These are phyloP conservation scores for Orbilia brochopaga DNA, from an alignment of 2,329 filamentous ascomycete species.

Conservation along the genomic window DNA sequence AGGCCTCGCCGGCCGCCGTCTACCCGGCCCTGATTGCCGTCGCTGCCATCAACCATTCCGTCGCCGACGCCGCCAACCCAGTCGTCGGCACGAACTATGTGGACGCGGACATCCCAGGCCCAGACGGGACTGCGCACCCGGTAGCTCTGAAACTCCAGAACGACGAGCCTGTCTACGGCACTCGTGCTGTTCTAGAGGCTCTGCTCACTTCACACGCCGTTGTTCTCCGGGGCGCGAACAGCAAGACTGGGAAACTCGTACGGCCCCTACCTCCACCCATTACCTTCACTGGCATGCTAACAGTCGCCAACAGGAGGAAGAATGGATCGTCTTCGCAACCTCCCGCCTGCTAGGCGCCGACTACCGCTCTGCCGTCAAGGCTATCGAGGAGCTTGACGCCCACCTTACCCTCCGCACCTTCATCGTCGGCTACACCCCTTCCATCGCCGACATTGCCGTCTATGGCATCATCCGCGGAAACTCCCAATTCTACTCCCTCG, in stretches of 20 bases:
- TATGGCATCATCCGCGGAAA: conserved; percentile 85
- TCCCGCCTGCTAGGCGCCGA: conserved; percentile 65
- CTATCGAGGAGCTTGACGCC: conserved; percentile 78
- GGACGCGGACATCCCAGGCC: conserved; percentile 53
- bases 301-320: conserved; percentile 57
- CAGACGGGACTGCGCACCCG: conserved; percentile 51
- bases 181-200: conserved; percentile 53
- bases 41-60: conserved; percentile 52
- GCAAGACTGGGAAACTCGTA: conserved; percentile 46
- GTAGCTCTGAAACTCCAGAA: conserved; percentile 54
- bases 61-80: conserved; percentile 41
- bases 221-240: conserved; percentile 50
- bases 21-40: conserved; percentile 54
- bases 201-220: conserved; percentile 52
- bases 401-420: conserved; percentile 87
- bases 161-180: conserved; percentile 53
- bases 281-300: neutral
- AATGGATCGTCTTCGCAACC: conserved; percentile 66
- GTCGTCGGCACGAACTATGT: conserved; percentile 52
- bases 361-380: conserved; percentile 80
- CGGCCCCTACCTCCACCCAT: neutral
- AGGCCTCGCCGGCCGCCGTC: conserved; percentile 48
- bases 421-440: conserved; percentile 78
- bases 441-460: conserved; percentile 77
- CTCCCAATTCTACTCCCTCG: conserved; percentile 75